Evolutionary conservation across 2,329 filamentous ascomycete species (phyloP), one percentile per base, ranked within the genome.

Genomic region (Pseudogymnoascus sp.): DNA sequence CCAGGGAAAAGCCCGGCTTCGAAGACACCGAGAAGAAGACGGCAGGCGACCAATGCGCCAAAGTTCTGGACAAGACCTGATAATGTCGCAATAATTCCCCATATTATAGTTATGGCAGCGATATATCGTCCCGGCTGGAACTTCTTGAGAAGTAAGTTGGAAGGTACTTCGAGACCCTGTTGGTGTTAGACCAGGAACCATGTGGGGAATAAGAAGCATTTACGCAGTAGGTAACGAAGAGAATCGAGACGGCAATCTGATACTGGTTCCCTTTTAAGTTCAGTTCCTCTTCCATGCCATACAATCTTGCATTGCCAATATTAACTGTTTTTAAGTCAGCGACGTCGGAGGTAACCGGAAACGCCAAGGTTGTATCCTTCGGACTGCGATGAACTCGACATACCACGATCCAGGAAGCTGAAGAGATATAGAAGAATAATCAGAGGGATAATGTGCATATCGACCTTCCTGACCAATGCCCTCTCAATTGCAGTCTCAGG

Each of bases 371-470:
- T 20, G 62, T 63, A 39, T 68, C 15, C 77, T 63, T 3, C 77
- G 61, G 14, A 64, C 9, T 33, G 28, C 12, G 11, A 68, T 58
- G 33, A 73, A 77, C 33, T 77, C 77, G 73, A 80, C 72, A 82
- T 83, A 68, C 78, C 80, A 39, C 65, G 78, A 70, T 91, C 89
- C 7, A 92, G 74, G 70, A 92, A 93, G 66, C 85, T 88, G 66
- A 91, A 85, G 11, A 91, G 78, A 70, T 92, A 92, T 15, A 89
- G 72, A 9, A 81, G 71, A 84, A 89, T 88, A 7, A 89, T 77
- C 14, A 88, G 74, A 2, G 87, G 87, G 6, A 89, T 79, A 30
- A 90, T 78, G 67, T 81, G 77, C 9, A 78, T 62, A 70, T 90
- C 87, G 28, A 89, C 72, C 72, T 88, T 89, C 61, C 82, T 37